Evolutionary conservation across 2,329 filamentous ascomycete genomes (phyloP), one percentile per base, ranked within the genome.

Genomic region (Penicillium polonicum): DNA sequence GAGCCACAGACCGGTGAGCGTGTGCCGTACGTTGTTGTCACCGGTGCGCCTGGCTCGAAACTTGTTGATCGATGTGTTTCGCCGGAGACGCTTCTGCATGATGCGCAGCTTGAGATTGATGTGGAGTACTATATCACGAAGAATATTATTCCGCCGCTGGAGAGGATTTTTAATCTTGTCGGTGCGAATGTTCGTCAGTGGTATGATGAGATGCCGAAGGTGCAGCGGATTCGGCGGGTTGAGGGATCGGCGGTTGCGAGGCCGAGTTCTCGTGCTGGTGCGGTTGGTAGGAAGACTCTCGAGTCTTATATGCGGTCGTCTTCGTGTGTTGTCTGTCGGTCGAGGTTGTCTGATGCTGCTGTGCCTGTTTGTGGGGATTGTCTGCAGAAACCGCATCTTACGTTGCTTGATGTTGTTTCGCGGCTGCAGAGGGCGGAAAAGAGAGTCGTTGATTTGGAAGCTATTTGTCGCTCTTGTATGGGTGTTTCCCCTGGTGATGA

Each of bases 101-200:
- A 90, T 63, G 85, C 90, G 23, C 85, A 93, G 66, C 84, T 88
- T 50, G 87, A 91, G 66, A 83, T 99, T 19, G 94, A 99, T 69
- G 88, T 92, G 0, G 92, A 97, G 66, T 99, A 99, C 76, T 99
- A 99, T 78, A 97, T 99, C 68, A 86, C 84, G 19, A 97, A 97
- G 78, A 97, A 97, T 71, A 72, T 99, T 9, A 95, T 99, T 49
- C 94, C 94, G 6, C 94, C 94, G 0, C 82, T 99, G 0, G 93
- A 97, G 74, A 88, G 94, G 29, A 97, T 99, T 63, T 97, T 99
- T 79, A 96, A 94, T 69, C 87, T 99, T 3, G 90, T 97, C 2
- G 94, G 94, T 7, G 94, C 92, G 33, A 96, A 94, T 71, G 90
- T 97, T 0, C 80, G 90, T 19, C 83, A 85, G 58, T 99, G 94